Base-by-base conservation (phyloP, 2,329 filamentous ascomycete species). In the Colletotrichum karsti region DNA sequence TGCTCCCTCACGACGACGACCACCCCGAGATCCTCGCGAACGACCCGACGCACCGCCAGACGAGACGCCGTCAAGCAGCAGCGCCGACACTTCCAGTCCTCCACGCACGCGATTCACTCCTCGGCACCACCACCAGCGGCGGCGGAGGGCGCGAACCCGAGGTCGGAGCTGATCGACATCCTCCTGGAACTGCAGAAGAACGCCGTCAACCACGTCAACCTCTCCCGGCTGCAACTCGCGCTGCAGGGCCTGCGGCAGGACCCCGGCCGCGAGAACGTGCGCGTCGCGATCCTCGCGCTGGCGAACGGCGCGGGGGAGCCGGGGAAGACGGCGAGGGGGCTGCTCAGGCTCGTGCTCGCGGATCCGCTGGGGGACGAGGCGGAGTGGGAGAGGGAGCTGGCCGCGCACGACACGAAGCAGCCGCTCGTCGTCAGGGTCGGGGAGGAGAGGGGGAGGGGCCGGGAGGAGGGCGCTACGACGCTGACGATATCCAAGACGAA, bases 221-320 rank as follows among this genome's bases (percentile, higher is more conserved):
- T 91, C n/a, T 89, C 91, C 30, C 85, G 91, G 62, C 76, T 95
- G 50, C 91, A 93, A 77, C 86, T 95, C 72, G 92, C 92, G 12
- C 80, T 93, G 22, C 86, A 89, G 70, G 90, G 92, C 22, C 77
- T 91, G 67, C 84, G 86, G 35, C 87, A 91, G 74, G 74, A 77
- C 2, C 79, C 86, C 0, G 89, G 89, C 4, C 75, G 83, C 37
- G 89, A 91, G 75, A 83, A 86, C 2, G 83, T 91, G 33, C 83
- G 89, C 18, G 81, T 91, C 63, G 89, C 88, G 13, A 81, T 91
- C 51, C 76, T 91, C 7, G 86, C 84, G 9, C 74, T 89, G 28
- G 76, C 74, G 15, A 75, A 78, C 51, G 80, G 77, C 46, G 74
- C 77, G 41, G 76, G 42, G 13, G 46, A 78, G 12, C 78, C 83